Base-by-base conservation (phyloP, 2,329 filamentous ascomycete genomes). In the Penicillium sclerotigenum region DNA sequence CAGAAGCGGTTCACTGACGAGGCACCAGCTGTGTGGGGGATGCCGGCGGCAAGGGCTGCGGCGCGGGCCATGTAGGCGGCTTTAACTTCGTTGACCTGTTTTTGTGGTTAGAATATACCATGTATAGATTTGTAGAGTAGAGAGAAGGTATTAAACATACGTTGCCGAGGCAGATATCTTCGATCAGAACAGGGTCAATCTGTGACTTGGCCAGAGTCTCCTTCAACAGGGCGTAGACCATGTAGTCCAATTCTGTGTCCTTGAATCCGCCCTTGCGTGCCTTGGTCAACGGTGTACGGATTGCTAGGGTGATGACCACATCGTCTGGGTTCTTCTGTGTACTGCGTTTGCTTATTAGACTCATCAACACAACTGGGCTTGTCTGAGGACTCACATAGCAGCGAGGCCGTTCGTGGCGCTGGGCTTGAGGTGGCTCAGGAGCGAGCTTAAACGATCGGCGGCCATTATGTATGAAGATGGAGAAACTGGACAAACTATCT, bases 1-100 rank as follows among this genome's bases (percentile, higher is more conserved):
- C 94, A 99, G 86, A 99, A 97, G 59, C 94, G 88, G 82, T 97
- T 97, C 56, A 96, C 82, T 41, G 88, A 87, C 41, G 84, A 92
- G 61, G 89, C 90, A 62, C 86, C 84, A 47, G 90, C 83, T 7
- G 93, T 97, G 79, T 94, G 92, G 65, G 94, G 92, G 80, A 94
- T 96, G 65, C 94, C 94, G 56, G 94, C 94, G 46, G 91, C 90
- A 60, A 97, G 88, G 60, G 89, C 83, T 43, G 94, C 91, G 50
- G 92, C 91, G 66, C 94, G 93, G 69, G 89, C 80, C 75, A 95
- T 93, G 83, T 97, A 97, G 55, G 93, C 86, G 54, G 92, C 90
- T 75, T 94, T 93, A 65, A 80, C 80, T 67, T 96, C 91, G 55
- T 84, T 88, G 73, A 97, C 88, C 90, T 75, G 54, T 24, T 5